phyloP scores from a whole-genome alignment of 2,329 filamentous ascomycete genomes.

The Hypoxylon sp. region DNA sequence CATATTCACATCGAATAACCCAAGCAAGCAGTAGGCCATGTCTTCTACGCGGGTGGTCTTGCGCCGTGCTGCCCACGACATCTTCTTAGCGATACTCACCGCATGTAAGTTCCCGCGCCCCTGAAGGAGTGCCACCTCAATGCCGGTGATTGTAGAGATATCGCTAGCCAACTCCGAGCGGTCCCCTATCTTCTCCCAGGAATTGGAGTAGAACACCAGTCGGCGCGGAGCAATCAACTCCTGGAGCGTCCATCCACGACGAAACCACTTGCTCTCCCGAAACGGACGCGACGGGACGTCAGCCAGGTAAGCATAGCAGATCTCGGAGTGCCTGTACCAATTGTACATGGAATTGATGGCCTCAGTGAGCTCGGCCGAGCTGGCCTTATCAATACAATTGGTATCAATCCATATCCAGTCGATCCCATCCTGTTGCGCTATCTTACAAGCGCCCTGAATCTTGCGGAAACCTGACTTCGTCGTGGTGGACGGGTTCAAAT shows the following conservation, averaged over 20 bases:
- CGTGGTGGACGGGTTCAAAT: constrained; percentile 2
- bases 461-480: constrained; percentile 29
- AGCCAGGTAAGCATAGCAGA: constrained; percentile 37
- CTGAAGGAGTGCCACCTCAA: constrained; percentile 17
- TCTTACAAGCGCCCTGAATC: constrained; percentile 27
- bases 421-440: constrained; percentile 29
- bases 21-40: constrained; percentile 49
- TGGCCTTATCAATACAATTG: constrained; percentile 41
- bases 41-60: constrained; percentile 46
- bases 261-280: constrained; percentile 38
- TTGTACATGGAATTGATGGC: constrained; percentile 36
- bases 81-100: constrained; percentile 46
- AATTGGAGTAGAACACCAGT: constrained; percentile 41
- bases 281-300: constrained; percentile 14
- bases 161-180: constrained; percentile 1
- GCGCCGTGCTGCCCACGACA: constrained; percentile 50
- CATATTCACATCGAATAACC: constrained; percentile 51
- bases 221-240: constrained; percentile 38
- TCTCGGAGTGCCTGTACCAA: constrained; percentile 29
- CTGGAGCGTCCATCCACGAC: constrained; percentile 47
- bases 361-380: constrained; percentile 38
- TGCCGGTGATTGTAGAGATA: constrained; percentile 25
- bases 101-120: constrained; percentile 4
- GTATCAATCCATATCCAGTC: constrained; percentile 42
- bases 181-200: constrained; percentile 42